phyloP scores from a whole-genome alignment of 169 alveolate species.

The Prorocentrum cordatum region DNA sequence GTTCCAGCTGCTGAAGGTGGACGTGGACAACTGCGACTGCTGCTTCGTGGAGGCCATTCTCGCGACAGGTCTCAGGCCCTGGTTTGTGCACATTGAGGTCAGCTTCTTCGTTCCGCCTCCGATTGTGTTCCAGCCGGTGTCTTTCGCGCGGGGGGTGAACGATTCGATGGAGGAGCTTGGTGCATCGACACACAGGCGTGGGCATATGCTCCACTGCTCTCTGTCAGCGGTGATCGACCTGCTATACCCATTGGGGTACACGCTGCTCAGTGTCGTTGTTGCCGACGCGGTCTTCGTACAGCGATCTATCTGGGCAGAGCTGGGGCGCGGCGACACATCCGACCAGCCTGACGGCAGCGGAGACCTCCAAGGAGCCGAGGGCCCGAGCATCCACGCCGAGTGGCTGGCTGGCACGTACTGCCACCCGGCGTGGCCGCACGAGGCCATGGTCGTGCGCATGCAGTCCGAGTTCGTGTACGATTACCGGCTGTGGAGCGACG shows the following conservation, averaged over 20 bases:
- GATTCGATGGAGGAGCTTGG: slow-evolving; percentile 17
- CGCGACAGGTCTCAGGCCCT: background rate
- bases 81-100: slow-evolving; percentile 24
- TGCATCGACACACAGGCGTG: slow-evolving; percentile 11
- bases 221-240: slow-evolving; percentile 33
- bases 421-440: too few species aligned
- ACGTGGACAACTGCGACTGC: slow-evolving; percentile 64
- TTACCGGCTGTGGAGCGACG: too few species aligned
- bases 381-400: too few species aligned
- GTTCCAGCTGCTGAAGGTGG: slow-evolving; percentile 15
- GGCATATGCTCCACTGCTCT: slow-evolving; percentile 53
- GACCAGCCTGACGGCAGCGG: too few species aligned
- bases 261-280: too few species aligned
- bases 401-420: too few species aligned
- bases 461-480: too few species aligned
- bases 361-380: too few species aligned
- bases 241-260: background rate
- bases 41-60: slow-evolving; percentile 38
- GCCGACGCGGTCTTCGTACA: too few species aligned
- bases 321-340: too few species aligned
- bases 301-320: too few species aligned
- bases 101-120: slow-evolving; percentile 45
- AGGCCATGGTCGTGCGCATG: too few species aligned
- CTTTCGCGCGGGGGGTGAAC: background rate
- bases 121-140: background rate